Conservation (phyloP, 2,329 filamentous ascomycete species). For the Calycina marina region DNA sequence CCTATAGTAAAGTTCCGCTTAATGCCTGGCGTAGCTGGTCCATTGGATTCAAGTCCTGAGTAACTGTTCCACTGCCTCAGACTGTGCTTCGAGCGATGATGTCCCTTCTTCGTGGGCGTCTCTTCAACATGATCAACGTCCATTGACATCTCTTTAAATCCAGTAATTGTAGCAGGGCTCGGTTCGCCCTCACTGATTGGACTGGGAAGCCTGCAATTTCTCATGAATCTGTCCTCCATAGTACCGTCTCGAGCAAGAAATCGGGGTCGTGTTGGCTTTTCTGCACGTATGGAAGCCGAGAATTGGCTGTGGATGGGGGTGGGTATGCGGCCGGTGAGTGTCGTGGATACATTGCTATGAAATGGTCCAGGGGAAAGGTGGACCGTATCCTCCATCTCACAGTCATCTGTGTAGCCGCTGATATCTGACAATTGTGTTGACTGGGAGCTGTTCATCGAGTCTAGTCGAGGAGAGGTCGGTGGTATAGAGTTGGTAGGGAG, state of each 20-base stretch:
- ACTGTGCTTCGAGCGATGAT: constrained; percentile 21
- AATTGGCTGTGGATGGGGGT: constrained; percentile 24
- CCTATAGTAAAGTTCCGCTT: constrained; percentile 66
- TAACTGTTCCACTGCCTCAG: constrained; percentile 19
- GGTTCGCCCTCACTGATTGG: constrained; percentile 23
- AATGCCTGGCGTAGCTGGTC: no score
- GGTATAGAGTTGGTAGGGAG: constrained; percentile 10
- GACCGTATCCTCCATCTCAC: constrained; percentile 21
- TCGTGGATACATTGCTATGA: constrained; percentile 17
- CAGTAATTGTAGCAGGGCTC: constrained; percentile 19
- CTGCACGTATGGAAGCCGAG: constrained; percentile 13
- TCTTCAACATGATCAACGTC: constrained; percentile 14
- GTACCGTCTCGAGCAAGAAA: constrained; percentile 5
- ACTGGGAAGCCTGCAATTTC: constrained; percentile 20
- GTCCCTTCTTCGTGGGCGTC: constrained; percentile 21
- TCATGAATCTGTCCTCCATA: constrained; percentile 12
- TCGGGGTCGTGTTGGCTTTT: constrained; percentile 11
- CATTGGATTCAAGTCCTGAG: no score
- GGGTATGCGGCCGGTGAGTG: constrained; percentile 19
- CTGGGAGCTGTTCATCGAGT: constrained; percentile 10
- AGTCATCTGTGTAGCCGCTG: constrained; percentile 17
- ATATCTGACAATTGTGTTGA: constrained; percentile 16
- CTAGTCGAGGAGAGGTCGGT: constrained; percentile 11
- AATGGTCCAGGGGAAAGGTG: constrained; percentile 19
- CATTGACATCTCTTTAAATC: constrained; percentile 21